Evolutionary conservation across 2,329 filamentous ascomycete genomes (phyloP).

Genomic region (Fusarium pseudocircinatum): DNA sequence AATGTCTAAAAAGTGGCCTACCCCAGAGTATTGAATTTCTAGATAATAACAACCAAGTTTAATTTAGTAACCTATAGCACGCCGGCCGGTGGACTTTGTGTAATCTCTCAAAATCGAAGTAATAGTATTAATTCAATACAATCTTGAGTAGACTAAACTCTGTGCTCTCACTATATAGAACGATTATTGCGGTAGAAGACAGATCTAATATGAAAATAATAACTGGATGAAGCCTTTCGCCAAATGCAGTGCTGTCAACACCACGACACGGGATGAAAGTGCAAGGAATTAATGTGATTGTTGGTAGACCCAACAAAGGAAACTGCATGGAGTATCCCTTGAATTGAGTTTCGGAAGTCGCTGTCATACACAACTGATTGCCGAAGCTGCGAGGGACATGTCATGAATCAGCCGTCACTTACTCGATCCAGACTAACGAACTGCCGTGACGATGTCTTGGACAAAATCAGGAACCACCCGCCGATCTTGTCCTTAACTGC

Average conservation of each 20-base stretch:
- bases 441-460: background rate
- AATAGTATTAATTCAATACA: rapidly evolving
- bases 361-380: background rate
- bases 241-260: rapidly evolving
- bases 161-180: rapidly evolving
- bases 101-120: rapidly evolving
- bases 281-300: rapidly evolving
- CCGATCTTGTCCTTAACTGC: background rate
- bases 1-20: background rate
- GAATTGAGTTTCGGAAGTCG: background rate
- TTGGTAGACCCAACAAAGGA: rapidly evolving
- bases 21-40: background rate
- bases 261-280: background rate
- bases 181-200: rapidly evolving
- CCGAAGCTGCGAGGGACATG: background rate
- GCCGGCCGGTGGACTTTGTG: rapidly evolving
- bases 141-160: rapidly evolving
- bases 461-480: background rate
- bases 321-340: background rate
- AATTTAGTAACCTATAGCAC: background rate
- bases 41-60: background rate
- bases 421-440: background rate
- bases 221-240: rapidly evolving
- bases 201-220: rapidly evolving
- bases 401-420: background rate